phyloP scores from a whole-genome alignment of 2,329 filamentous ascomycete species.

The Alternaria incomplexa region DNA sequence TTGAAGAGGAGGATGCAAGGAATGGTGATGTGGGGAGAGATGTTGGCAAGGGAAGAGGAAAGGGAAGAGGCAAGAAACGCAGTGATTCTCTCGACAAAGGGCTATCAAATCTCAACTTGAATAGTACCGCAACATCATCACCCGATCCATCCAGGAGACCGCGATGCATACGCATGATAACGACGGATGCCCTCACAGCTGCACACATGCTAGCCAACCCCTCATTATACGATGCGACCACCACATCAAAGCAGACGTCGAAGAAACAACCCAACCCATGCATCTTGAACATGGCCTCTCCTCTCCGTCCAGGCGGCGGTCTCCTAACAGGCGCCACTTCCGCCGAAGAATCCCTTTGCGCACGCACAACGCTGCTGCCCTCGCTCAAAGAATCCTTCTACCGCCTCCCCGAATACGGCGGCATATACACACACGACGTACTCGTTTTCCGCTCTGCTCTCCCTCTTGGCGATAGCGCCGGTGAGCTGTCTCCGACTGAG shows the following conservation, averaged over 20 bases:
- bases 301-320: constrained; percentile 66
- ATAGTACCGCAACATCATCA: not conserved
- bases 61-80: constrained; percentile 11
- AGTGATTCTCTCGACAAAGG: constrained; percentile 19
- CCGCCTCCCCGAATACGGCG: constrained; percentile 64
- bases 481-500: constrained; percentile 54
- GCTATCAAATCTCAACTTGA: constrained; percentile 10
- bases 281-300: constrained; percentile 70
- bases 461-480: constrained; percentile 39
- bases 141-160: not conserved
- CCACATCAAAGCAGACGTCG: not conserved
- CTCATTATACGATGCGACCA: not conserved
- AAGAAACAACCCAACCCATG: constrained; percentile 52
- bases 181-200: constrained; percentile 61
- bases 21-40: constrained; percentile 11
- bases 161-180: constrained; percentile 52
- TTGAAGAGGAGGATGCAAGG: constrained; percentile 10
- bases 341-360: constrained; percentile 68
- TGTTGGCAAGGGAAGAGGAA: constrained; percentile 13
- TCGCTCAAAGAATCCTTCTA: constrained; percentile 66
- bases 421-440: constrained; percentile 64
- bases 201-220: constrained; percentile 50
- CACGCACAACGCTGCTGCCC: constrained; percentile 65
- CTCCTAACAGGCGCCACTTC: constrained; percentile 65
- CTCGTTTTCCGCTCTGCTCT: constrained; percentile 60